Conservation (phyloP, 2,329 filamentous ascomycete species). For the Pseudopyrenochaeta lycopersici region DNA sequence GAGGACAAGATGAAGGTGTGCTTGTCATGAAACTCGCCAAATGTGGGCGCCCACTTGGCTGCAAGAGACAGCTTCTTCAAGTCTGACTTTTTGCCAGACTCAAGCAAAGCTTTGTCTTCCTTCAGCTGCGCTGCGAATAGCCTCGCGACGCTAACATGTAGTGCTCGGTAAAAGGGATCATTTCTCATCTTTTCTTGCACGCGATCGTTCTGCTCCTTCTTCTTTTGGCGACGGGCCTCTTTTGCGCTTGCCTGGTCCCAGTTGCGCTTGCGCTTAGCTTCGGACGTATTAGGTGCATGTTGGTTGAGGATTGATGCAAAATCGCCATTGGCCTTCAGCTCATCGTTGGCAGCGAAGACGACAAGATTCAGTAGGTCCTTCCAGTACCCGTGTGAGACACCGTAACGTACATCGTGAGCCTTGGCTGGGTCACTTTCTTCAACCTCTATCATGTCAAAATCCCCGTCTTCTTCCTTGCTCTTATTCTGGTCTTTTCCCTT, state of each 20-base stretch:
- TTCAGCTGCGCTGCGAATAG: conserved; percentile 66
- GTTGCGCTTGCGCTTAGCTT: conserved; percentile 23
- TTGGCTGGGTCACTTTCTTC: conserved; percentile 41
- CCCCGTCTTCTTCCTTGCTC: conserved; percentile 28
- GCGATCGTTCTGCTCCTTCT: conserved; percentile 52
- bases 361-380: conserved; percentile 69
- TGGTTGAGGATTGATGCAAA: conserved; percentile 54
- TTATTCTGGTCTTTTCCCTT: conserved; percentile 7
- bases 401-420: conserved; percentile 39
- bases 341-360: conserved; percentile 59
- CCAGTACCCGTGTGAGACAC: conserved; percentile 68
- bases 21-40: conserved; percentile 65
- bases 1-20: conserved; percentile 66
- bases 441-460: conserved; percentile 56
- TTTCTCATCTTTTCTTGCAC: conserved; percentile 54
- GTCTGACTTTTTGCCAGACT: conserved; percentile 50
- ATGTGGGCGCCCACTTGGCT: conserved; percentile 68
- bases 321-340: conserved; percentile 55
- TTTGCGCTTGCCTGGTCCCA: conserved; percentile 33
- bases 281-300: conserved; percentile 30
- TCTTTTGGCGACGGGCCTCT: conserved; percentile 40
- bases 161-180: conserved; percentile 59
- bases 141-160: conserved; percentile 64
- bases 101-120: conserved; percentile 56
- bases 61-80: conserved; percentile 63